Evolutionary conservation across 176 grass and related monocot genomes (phyloP), one percentile per base, ranked within the genome.

Genomic region (Triticum timopheevii): DNA sequence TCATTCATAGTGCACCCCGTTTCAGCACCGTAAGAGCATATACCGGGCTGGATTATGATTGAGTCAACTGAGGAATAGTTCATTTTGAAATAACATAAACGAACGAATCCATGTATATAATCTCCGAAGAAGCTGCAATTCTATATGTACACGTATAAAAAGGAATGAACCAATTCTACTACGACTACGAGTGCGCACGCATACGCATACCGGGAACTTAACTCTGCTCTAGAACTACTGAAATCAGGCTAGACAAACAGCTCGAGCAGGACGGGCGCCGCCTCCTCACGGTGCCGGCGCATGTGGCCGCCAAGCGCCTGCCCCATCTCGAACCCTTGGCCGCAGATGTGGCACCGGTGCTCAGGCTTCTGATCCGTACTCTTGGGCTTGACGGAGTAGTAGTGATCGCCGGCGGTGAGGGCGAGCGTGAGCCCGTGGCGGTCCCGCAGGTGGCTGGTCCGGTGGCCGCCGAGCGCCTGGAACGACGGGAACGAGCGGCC

Each of bases 301-400:
- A 95, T 95, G 89, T 95, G 93, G 0, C 93, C 93, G 1, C 93
- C 93, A 2, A 95, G 58, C 61, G 93, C 93, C 87, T 95, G 93
- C 0, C 87, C 93, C 77, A 73, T 83, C 77, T 83, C 77, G 85
- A 95, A 95, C 0, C 83, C 93, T 2, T 82, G 77, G 11, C 87
- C 87, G 75, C 93, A 92, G 74, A 95, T 74, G 65, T 84, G 30
- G 74, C 93, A 95, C 52, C 90, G 77, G 69, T 95, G 87, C 2
- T 38, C 31, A 5, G 7, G 35, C 67, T 35, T 54, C 82, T 85
- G 78, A 12, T 38, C 15, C 71, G 68, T 52, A 17, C 15, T 75
- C 33, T 54, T 82, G 36, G 85, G 58, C 58, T 65, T 50, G 62
- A 45, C 82, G 34, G 27, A 56, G 52, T 13, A 45, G 1, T 45